Evolutionary conservation across 1,284 basidiomycete genomes (phyloP).

Genomic region (Ceratobasidium sp.): DNA sequence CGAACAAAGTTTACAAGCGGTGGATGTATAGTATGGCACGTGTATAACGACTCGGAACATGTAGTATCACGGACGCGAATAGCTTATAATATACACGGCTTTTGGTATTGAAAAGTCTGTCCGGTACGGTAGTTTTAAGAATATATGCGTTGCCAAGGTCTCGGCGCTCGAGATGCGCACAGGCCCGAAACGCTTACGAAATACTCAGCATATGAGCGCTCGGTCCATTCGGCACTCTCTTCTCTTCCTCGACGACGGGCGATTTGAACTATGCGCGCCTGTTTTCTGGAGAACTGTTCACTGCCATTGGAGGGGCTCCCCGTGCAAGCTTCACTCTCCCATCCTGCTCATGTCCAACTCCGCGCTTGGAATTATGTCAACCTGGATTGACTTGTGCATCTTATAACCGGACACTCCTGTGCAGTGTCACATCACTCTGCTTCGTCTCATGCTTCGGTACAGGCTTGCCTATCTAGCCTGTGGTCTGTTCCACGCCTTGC

Average conservation of each 20-base stretch:
- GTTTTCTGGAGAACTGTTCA: too few relatives aligned
- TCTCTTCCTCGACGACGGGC: neutral
- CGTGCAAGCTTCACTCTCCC: too few relatives aligned
- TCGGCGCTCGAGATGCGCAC: neutral
- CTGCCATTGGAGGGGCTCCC: too few relatives aligned
- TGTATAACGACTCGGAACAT: neutral
- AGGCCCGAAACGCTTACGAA: neutral
- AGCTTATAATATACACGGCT: conserved; percentile 1
- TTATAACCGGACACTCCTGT: too few relatives aligned
- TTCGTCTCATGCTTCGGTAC: too few relatives aligned
- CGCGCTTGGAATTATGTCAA: too few relatives aligned
- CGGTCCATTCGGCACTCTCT: neutral
- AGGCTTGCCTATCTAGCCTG: too few relatives aligned
- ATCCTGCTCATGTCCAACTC: too few relatives aligned
- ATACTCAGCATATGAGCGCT: neutral
- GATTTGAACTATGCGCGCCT: too few relatives aligned
- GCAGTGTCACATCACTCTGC: too few relatives aligned
- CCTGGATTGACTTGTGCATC: too few relatives aligned
- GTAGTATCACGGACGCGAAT: conserved; percentile 4
- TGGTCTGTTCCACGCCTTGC: too few relatives aligned
- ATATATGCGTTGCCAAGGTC: neutral
- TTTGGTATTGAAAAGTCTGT: neutral
- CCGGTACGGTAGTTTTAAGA: neutral
- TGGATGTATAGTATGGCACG: conserved; percentile 4
- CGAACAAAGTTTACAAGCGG: neutral